These are phyloP conservation scores for Termitomyces sp. DNA, from an alignment of 1,284 basidiomycete species.

Conservation along the genomic window DNA sequence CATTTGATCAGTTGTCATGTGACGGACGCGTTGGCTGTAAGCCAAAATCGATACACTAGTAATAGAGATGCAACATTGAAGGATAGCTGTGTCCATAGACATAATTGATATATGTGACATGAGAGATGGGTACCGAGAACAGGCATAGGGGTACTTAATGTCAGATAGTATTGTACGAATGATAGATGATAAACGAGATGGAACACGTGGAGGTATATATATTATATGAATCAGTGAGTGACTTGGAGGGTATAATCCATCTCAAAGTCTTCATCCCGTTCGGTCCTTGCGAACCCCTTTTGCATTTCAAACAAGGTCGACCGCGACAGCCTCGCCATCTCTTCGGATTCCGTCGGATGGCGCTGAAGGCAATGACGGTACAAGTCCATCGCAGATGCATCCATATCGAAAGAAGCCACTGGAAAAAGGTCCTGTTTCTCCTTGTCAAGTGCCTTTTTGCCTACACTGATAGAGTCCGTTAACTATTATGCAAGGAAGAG, in stretches of 20 bases:
- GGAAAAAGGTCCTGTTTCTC: neutral
- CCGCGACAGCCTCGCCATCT: conserved; percentile 1
- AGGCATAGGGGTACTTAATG: neutral
- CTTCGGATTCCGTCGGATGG: neutral
- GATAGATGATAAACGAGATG: neutral
- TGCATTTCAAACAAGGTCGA: neutral
- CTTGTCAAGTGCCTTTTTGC: neutral
- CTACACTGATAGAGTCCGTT: neutral
- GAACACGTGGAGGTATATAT: neutral
- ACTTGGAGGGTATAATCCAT: neutral
- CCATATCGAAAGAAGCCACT: neutral
- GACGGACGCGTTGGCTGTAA: no score
- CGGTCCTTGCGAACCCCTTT: conserved; percentile 3
- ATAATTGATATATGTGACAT: neutral
- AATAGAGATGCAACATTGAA: no score
- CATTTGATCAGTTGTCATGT: no score
- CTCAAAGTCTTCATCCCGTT: conserved; percentile 6
- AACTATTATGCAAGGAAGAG: neutral
- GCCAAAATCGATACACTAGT: no score
- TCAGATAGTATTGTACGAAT: neutral
- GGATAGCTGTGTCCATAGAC: no score
- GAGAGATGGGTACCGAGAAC: neutral
- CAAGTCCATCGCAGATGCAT: neutral
- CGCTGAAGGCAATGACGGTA: neutral
- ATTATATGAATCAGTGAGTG: neutral